Base-by-base conservation (phyloP, 2,329 filamentous ascomycete genomes). In the Botrytis cinerea region DNA sequence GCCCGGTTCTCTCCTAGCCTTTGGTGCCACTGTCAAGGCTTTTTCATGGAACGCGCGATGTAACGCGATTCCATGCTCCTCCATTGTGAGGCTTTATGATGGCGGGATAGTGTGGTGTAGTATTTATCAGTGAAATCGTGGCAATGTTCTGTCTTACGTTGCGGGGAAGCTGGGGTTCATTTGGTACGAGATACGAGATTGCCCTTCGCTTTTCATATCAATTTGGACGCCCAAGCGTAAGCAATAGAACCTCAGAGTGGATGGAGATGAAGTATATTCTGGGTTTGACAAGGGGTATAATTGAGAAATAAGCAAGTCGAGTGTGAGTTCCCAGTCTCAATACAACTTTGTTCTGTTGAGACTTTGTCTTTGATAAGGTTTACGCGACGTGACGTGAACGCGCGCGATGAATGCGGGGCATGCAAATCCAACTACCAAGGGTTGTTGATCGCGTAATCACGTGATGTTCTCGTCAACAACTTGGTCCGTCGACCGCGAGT, bases 1-100 rank as follows among this genome's bases (percentile, higher is more conserved):
- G 22, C 64, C 64, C 12, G 25, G 8, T 46, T 14, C 43, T 38
- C 32, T 70, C 48, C 6, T 35, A 12, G 7, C 14, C 6, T 14
- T 45, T 16, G 72, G 66, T 16, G 45, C 57, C 8, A 40, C 22
- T 38, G 45, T 32, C 40, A 63, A 45, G 38, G 72, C 72, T 16
- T 62, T 63, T 14, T 64, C 8, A 22, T 73, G 72, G 18, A 73
- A 35, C 25, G 54, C 32, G 18, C 20, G 45, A 45, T 70, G 64
- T 20, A 10, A 35, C 2, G 16, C n/a, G 22, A 70, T 45, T 38
- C 54, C 72, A 57, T 32, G 45, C n/a, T 70, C 57, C 57, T 35
- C 66, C 66, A 70, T 70, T 28, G 45, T 25, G 57, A 25, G 32
- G 16, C 14, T 1, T 43, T 28, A 43, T n/a, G 10, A 60, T 43